These are phyloP conservation scores for Cajanus cajan DNA, from an alignment of 306 rosid genomes.

Conservation along the genomic window DNA sequence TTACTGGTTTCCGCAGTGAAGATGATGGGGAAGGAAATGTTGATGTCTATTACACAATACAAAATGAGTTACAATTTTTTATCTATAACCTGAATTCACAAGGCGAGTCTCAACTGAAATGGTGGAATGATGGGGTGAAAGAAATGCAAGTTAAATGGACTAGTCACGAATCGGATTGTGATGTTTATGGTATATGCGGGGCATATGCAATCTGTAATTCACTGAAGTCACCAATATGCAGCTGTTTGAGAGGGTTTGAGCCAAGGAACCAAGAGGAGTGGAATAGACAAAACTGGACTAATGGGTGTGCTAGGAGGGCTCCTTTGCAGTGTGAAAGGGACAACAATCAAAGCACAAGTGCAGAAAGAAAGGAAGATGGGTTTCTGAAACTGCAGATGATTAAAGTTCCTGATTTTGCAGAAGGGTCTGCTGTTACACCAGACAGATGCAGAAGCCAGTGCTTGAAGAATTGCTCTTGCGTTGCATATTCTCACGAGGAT, in stretches of 20 bases:
- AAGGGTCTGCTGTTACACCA: not conserved
- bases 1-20: not conserved
- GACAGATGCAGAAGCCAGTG: not conserved
- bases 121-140: not conserved
- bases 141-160: not conserved
- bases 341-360: not conserved
- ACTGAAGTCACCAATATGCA: too few species aligned
- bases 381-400: too few species aligned
- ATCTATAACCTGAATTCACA: not conserved
- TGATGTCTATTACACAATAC: too few species aligned
- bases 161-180: not conserved
- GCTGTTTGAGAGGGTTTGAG: too few species aligned
- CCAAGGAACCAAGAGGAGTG: too few species aligned
- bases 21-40: not conserved
- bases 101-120: not conserved
- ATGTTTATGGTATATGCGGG: not conserved
- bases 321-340: not conserved
- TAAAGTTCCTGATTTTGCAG: too few species aligned
- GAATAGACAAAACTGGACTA: too few species aligned
- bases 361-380: not conserved
- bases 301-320: not conserved
- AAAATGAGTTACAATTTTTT: not conserved
- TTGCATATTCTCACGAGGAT: not conserved
- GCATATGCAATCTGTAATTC: not conserved
- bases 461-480: not conserved